phyloP scores from a whole-genome alignment of 176 grass and related monocot species.

The Lolium multiflorum region DNA sequence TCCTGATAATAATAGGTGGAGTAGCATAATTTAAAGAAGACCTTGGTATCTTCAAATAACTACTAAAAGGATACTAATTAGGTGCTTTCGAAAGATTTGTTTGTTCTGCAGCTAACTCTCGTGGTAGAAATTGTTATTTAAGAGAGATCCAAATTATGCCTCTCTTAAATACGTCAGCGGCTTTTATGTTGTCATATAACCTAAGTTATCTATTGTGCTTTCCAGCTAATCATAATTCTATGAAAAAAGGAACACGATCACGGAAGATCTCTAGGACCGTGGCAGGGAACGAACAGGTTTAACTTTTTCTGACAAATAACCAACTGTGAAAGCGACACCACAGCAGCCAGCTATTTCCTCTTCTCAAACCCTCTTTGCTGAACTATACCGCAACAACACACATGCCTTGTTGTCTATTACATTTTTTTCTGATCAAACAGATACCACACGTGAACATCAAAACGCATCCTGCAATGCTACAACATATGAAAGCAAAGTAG shows the following conservation, averaged over 20 bases:
- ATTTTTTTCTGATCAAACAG: neutral
- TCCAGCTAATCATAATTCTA: neutral
- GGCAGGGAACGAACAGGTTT: neutral
- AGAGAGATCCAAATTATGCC: too few relatives aligned
- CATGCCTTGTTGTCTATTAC: neutral
- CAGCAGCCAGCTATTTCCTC: neutral
- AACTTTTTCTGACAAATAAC: constrained; percentile 1
- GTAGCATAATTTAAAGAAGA: too few relatives aligned
- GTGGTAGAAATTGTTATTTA: too few relatives aligned
- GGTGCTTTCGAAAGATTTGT: too few relatives aligned
- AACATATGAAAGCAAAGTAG: neutral
- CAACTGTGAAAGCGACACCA: neutral
- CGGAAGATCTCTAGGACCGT: neutral
- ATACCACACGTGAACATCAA: neutral
- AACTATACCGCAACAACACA: neutral
- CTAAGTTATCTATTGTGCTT: too few relatives aligned
- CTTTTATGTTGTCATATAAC: too few relatives aligned
- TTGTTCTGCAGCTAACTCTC: too few relatives aligned
- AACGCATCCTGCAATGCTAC: neutral
- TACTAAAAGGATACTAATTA: too few relatives aligned
- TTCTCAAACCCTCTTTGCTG: neutral
- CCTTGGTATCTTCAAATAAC: too few relatives aligned
- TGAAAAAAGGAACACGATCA: neutral
- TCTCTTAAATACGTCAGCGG: too few relatives aligned
- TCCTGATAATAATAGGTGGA: too few relatives aligned